These are phyloP conservation scores for Populus hybrid DNA, from an alignment of 441 rosid genomes.

Conservation along the genomic window DNA sequence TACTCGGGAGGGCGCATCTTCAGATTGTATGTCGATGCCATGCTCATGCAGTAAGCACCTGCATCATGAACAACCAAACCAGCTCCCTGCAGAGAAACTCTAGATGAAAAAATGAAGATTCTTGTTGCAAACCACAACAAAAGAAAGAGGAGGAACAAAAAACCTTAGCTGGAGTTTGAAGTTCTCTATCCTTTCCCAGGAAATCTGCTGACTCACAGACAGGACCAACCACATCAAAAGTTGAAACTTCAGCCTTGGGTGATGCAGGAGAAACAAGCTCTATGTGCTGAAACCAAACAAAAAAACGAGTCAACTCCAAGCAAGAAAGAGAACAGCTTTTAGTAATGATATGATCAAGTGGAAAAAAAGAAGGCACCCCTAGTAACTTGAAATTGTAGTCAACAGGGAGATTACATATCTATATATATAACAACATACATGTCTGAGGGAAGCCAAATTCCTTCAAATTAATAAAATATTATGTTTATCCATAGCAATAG, in stretches of 20 bases:
- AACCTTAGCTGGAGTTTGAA: constrained; percentile 79
- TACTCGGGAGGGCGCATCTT: constrained; percentile 99
- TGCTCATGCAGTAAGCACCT: constrained; percentile 99
- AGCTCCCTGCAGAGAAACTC: constrained; percentile 57
- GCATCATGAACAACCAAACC: constrained; percentile 98
- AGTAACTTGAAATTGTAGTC: no score
- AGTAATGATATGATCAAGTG: background rate
- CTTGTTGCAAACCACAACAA: background rate
- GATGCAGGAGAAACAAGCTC: constrained; percentile 85
- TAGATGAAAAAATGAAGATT: constrained; percentile 13
- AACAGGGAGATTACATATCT: no score
- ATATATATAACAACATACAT: no score
- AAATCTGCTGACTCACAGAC: constrained; percentile 99
- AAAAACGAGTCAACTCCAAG: constrained; percentile 9
- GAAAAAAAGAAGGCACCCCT: no score
- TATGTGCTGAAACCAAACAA: constrained; percentile 61
- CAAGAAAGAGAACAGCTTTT: constrained; percentile 6
- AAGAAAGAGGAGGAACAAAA: constrained; percentile 1
- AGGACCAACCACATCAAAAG: constrained; percentile 95
- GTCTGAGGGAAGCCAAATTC: background rate
- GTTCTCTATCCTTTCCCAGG: constrained; percentile 94
- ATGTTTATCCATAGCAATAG: background rate
- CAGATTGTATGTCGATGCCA: constrained; percentile 99
- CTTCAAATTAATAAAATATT: background rate
- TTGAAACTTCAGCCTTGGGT: constrained; percentile 56